These are phyloP conservation scores for Cylindrodendrum hubeiense DNA, from an alignment of 2,329 filamentous ascomycete species.

Conservation along the genomic window DNA sequence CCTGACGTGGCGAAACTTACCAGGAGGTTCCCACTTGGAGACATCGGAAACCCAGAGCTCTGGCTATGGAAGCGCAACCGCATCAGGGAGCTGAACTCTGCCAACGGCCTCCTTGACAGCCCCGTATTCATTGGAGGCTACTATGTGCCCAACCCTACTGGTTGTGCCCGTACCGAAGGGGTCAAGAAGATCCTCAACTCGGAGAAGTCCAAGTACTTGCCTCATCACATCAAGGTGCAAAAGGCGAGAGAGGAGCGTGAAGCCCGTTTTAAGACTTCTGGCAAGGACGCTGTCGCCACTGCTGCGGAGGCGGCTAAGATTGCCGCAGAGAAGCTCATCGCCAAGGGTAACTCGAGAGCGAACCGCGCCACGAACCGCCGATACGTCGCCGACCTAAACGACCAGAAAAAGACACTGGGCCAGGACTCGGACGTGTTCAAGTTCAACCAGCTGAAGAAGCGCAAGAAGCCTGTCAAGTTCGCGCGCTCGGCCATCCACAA, in stretches of 20 bases:
- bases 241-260: constrained; percentile 93
- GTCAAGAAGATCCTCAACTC: constrained; percentile 96
- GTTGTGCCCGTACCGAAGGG: constrained; percentile 91
- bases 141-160: constrained; percentile 88
- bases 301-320: constrained; percentile 80
- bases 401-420: constrained; percentile 88
- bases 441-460: constrained; percentile 99
- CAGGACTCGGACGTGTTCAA: constrained; percentile 91
- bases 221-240: constrained; percentile 96
- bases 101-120: constrained; percentile 40
- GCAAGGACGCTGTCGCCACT: constrained; percentile 73
- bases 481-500: constrained; percentile 98
- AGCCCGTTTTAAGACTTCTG: constrained; percentile 75
- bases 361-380: constrained; percentile 97
- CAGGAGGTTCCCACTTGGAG: constrained; percentile 59
- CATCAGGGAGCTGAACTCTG: constrained; percentile 66
- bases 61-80: constrained; percentile 71
- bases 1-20: constrained; percentile 63
- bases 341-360: constrained; percentile 90
- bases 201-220: constrained; percentile 97
- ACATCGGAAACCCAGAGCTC: constrained; percentile 63
- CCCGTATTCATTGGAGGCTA: constrained; percentile 69
- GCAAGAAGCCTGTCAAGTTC: constrained; percentile 99
- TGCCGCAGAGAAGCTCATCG: constrained; percentile 82
- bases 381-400: constrained; percentile 93